A percentile compares a stretch with the other conserved stretches of the same genome.
phyloP scores from a whole-genome alignment of 2,329 filamentous ascomycete genomes.

The Aphanoascus verrucosus region DNA sequence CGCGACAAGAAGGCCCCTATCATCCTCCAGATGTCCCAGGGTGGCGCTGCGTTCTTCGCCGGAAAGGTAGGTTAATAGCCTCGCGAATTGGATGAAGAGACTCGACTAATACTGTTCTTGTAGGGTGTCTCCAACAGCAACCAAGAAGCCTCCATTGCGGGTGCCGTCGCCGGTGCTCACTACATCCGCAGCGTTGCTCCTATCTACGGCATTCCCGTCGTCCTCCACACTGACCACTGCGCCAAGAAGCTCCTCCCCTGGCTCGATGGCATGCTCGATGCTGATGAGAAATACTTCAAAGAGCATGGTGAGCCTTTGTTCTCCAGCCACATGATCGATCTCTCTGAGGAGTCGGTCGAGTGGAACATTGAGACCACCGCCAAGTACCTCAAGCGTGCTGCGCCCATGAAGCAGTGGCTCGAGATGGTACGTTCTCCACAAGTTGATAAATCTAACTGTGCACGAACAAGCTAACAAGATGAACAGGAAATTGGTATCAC shows the following conservation, averaged over 20 bases:
- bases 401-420: conserved; percentile 96
- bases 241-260: conserved; percentile 99
- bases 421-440: conserved; percentile 62
- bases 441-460: background rate
- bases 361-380: conserved; percentile 89
- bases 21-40: conserved; percentile 87
- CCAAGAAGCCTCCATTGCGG: conserved; percentile 81
- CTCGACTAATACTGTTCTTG: conserved; percentile 9
- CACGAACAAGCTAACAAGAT: background rate
- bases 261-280: conserved; percentile 91
- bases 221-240: conserved; percentile 97
- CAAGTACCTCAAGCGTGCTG: conserved; percentile 84
- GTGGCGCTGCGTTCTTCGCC: conserved; percentile 85
- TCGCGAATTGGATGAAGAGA: background rate
- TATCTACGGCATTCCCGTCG: conserved; percentile 75
- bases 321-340: conserved; percentile 96
- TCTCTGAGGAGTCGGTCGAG: conserved; percentile 81
- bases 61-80: conserved; percentile 52
- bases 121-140: conserved; percentile 67
- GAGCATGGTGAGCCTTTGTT: conserved; percentile 82
- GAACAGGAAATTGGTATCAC: conserved; percentile 75
- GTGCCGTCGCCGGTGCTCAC: conserved; percentile 79
- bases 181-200: conserved; percentile 86
- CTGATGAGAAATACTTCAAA: conserved; percentile 94
- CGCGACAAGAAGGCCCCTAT: conserved; percentile 83